These are phyloP conservation scores for Tilletia setariae DNA, from an alignment of 1,284 basidiomycete genomes.

Conservation along the genomic window DNA sequence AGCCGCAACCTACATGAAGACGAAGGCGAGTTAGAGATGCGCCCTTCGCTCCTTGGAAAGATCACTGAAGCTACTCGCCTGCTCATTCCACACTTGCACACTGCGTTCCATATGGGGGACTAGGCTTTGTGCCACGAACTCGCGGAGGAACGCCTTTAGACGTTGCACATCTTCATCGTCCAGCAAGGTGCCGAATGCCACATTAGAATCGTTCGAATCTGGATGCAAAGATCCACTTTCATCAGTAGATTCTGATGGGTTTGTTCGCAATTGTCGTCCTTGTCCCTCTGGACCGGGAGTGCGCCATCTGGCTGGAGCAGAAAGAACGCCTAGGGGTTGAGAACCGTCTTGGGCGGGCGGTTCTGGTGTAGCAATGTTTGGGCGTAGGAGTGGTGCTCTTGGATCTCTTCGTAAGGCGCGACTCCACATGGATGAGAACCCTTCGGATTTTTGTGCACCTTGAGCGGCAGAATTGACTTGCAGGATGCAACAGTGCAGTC, in stretches of 20 bases:
- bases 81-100: conserved; percentile 90
- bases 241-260: neutral
- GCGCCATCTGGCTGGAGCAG: neutral
- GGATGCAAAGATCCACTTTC: neutral
- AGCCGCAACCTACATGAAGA: conserved; percentile 65
- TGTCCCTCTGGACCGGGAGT: neutral
- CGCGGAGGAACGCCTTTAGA: conserved; percentile 76
- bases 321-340: neutral
- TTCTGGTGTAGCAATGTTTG: neutral
- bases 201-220: neutral
- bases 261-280: neutral
- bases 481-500: conserved; percentile 49
- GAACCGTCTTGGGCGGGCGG: neutral
- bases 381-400: conserved; percentile 2
- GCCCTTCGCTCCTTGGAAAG: too few relatives aligned
- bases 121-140: conserved; percentile 84
- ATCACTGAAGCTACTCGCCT: conserved; percentile 59
- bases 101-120: conserved; percentile 95
- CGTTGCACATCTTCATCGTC: conserved; percentile 74
- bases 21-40: neutral
- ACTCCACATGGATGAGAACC: conserved; percentile 20
- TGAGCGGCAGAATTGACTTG: conserved; percentile 40
- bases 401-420: conserved; percentile 17
- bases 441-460: neutral
- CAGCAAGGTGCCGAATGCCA: conserved; percentile 53